These are phyloP conservation scores for Cornus suecica DNA, from an alignment of 148 eudicot species.

Conservation along the genomic window DNA sequence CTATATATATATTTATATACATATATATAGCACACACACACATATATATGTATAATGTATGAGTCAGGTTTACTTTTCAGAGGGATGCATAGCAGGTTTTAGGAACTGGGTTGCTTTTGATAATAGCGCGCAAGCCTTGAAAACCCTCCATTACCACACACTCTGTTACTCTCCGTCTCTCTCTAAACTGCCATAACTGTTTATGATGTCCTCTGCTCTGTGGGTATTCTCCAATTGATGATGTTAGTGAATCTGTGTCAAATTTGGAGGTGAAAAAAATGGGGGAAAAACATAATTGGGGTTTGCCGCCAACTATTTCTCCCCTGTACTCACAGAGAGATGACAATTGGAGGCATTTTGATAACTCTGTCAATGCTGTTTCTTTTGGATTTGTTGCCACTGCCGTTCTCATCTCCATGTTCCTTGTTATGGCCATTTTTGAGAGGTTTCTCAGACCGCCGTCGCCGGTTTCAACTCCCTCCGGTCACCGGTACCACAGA, in stretches of 20 bases:
- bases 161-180: neutral
- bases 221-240: neutral
- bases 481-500: slow-evolving; percentile 12
- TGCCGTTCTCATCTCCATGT: slow-evolving; percentile 46
- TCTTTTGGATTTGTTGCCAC: slow-evolving; percentile 51
- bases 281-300: slow-evolving; percentile 21
- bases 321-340: slow-evolving; percentile 25
- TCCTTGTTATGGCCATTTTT: slow-evolving; percentile 46
- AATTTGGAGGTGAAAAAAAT: slow-evolving; percentile 1
- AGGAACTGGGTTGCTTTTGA: slow-evolving; percentile 5
- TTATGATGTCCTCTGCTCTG: neutral
- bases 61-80: neutral
- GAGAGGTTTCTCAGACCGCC: slow-evolving; percentile 40
- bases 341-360: slow-evolving; percentile 41
- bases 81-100: slow-evolving; percentile 3
- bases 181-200: neutral
- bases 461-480: slow-evolving; percentile 29
- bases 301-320: slow-evolving; percentile 24
- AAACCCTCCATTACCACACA: neutral
- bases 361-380: slow-evolving; percentile 37
- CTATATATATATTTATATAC: too few relatives aligned
- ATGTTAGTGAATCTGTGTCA: neutral
- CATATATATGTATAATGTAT: too few relatives aligned
- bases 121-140: slow-evolving; percentile 1
- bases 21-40: too few relatives aligned